phyloP scores from a whole-genome alignment of 2,329 filamentous ascomycete species.

The Fusarium mundagurra region DNA sequence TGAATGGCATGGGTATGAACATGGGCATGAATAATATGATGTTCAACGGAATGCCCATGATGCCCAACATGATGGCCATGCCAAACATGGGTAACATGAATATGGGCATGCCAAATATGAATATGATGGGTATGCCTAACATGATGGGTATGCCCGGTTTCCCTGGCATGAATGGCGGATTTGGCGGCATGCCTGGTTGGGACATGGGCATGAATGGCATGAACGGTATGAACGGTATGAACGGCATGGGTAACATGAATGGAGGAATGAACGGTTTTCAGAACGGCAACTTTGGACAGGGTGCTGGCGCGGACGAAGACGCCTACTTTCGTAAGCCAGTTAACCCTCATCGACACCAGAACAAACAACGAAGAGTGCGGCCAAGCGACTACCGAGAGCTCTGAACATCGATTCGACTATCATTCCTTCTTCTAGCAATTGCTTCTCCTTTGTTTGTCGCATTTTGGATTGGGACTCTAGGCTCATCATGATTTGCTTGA shows the following conservation, averaged over 20 bases:
- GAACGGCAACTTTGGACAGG: conserved; percentile 56
- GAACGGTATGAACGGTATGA: conserved; percentile 37
- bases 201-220: conserved; percentile 43
- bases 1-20: conserved; percentile 59
- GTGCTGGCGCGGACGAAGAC: conserved; percentile 81
- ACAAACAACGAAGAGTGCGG: conserved; percentile 79
- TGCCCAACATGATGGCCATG: conserved; percentile 55
- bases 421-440: conserved; percentile 19
- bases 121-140: conserved; percentile 45
- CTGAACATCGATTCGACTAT: conserved; percentile 49
- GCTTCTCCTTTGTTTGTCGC: conserved; percentile 6
- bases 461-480: conserved; percentile 27
- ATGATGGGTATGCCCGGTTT: conserved; percentile 49
- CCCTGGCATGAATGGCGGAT: conserved; percentile 45
- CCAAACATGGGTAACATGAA: conserved; percentile 50
- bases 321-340: conserved; percentile 96
- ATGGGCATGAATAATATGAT: conserved; percentile 55
- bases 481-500: conserved; percentile 10
- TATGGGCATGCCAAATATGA: conserved; percentile 48
- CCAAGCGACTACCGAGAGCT: conserved; percentile 93
- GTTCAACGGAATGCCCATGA: conserved; percentile 55
- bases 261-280: conserved; percentile 48
- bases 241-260: conserved; percentile 45
- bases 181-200: conserved; percentile 41
- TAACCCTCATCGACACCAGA: conserved; percentile 90